Evolutionary conservation across 495 filamentous ascomycete genomes (phyloP).

Genomic region (Xylaria venustula): DNA sequence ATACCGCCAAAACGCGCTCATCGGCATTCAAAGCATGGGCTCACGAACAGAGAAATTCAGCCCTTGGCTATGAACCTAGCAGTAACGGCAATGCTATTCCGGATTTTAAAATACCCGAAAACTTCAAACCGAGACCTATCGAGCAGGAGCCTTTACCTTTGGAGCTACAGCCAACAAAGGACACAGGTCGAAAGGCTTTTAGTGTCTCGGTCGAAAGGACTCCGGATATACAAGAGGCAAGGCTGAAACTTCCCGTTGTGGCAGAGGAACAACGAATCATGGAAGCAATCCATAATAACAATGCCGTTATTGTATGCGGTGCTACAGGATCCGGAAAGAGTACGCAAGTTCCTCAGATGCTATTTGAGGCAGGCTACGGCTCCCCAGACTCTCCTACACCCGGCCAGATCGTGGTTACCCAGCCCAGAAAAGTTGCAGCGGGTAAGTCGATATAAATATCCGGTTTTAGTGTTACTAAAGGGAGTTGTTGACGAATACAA

Average conservation of each 20-base stretch:
- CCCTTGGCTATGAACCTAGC: conserved; percentile 49
- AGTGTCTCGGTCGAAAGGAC: conserved; percentile 70
- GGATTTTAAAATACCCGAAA: conserved; percentile 44
- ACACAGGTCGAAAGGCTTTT: conserved; percentile 68
- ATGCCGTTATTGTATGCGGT: conserved; percentile 88
- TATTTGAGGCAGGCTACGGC: conserved; percentile 92
- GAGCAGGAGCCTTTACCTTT: conserved; percentile 74
- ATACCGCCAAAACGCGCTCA: conserved; percentile 43
- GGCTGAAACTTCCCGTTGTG: conserved; percentile 83
- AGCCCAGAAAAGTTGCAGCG: conserved; percentile 73
- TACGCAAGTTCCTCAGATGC: conserved; percentile 92
- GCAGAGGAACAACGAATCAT: conserved; percentile 97
- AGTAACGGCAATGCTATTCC: conserved; percentile 27
- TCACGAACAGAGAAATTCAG: conserved; percentile 76
- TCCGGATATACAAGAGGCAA: conserved; percentile 70
- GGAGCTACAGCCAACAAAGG: conserved; percentile 66
- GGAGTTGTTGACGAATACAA: conserved; percentile 72
- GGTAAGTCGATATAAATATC: not conserved
- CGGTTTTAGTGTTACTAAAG: not conserved
- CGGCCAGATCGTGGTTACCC: conserved; percentile 92
- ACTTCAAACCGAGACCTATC: conserved; percentile 58
- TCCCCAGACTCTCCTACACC: conserved; percentile 71
- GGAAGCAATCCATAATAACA: conserved; percentile 91
- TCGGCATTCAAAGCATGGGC: conserved; percentile 96
- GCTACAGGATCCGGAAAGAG: conserved; percentile 97